Percentiles rank a stretch among this genome's conserved stretches.
Evolutionary conservation across 192 early-diverging fungal species (phyloP).

Genomic region (Mycoemilia scoparia): DNA sequence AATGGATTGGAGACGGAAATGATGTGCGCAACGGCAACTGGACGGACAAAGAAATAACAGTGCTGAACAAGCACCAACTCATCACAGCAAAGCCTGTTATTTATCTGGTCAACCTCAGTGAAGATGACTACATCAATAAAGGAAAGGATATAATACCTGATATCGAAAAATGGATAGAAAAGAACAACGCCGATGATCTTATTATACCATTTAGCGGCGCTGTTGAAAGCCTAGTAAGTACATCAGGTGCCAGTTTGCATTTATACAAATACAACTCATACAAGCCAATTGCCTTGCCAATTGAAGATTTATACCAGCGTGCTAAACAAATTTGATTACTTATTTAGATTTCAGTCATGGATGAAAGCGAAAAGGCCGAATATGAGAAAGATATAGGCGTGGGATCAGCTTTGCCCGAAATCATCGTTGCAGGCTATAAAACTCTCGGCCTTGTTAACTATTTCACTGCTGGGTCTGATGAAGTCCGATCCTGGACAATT

Average conservation of each 20-base stretch:
- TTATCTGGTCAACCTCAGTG: conserved; percentile 30
- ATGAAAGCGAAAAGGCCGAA: too few species aligned
- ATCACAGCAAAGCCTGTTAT: conserved; percentile 44
- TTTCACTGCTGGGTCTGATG: conserved; percentile 34
- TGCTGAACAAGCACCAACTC: conserved; percentile 34
- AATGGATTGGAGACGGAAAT: conserved; percentile 12
- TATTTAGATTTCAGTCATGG: conserved; percentile 20
- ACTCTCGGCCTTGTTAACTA: conserved; percentile 31
- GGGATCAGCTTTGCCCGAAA: conserved; percentile 25
- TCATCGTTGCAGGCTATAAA: conserved; percentile 34
- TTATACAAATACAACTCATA: too few species aligned
- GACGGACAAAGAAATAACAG: conserved; percentile 31
- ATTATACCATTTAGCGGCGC: too few species aligned
- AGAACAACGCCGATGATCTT: conserved; percentile 22
- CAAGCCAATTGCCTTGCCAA: too few species aligned
- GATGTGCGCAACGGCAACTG: conserved; percentile 32
- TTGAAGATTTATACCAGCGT: too few species aligned
- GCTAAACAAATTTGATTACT: too few species aligned
- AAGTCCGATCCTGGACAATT: conserved; percentile 40
- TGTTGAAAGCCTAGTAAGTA: too few species aligned
- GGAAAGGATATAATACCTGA: conserved; percentile 40
- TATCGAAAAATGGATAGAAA: conserved; percentile 38
- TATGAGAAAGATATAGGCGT: conserved; percentile 9
- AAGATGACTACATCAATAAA: conserved; percentile 31
- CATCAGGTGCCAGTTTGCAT: too few species aligned